Percentiles rank a stretch among this genome's conserved stretches.
Conservation (phyloP, 495 filamentous ascomycete genomes). For the Lentithecium fluviatile region DNA sequence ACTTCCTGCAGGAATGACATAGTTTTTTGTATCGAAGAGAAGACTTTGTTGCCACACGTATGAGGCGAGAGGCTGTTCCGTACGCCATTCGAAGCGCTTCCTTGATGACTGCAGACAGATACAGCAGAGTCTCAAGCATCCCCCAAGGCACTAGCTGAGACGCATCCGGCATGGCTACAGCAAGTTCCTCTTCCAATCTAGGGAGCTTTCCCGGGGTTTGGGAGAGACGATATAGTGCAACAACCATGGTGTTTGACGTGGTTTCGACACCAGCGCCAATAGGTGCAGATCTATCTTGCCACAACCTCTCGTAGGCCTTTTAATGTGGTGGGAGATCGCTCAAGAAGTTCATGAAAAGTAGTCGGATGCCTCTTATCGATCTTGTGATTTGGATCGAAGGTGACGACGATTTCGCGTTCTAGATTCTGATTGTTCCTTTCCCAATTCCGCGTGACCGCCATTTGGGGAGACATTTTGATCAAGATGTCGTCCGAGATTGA, state of each 20-base stretch:
- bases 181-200: not conserved
- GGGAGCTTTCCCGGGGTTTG: not conserved
- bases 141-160: not conserved
- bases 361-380: not conserved
- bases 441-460: too few relatives aligned
- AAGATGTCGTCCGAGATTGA: too few relatives aligned
- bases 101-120: conserved; percentile 2
- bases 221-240: not conserved
- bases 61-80: too few relatives aligned
- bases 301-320: not conserved
- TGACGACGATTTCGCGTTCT: not conserved
- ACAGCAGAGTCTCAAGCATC: not conserved
- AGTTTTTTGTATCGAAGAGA: too few relatives aligned
- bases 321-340: not conserved
- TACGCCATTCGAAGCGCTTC: not conserved
- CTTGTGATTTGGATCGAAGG: not conserved
- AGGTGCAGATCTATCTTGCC: not conserved
- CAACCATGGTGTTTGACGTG: not conserved
- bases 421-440: not conserved
- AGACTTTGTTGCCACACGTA: too few relatives aligned
- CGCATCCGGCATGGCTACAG: not conserved
- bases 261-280: conserved; percentile 6
- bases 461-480: too few relatives aligned
- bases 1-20: too few relatives aligned
- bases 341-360: conserved; percentile 3